Evolutionary conservation across 805 yeast species (phyloP).

Genomic region (Grigorovia jiainica): DNA sequence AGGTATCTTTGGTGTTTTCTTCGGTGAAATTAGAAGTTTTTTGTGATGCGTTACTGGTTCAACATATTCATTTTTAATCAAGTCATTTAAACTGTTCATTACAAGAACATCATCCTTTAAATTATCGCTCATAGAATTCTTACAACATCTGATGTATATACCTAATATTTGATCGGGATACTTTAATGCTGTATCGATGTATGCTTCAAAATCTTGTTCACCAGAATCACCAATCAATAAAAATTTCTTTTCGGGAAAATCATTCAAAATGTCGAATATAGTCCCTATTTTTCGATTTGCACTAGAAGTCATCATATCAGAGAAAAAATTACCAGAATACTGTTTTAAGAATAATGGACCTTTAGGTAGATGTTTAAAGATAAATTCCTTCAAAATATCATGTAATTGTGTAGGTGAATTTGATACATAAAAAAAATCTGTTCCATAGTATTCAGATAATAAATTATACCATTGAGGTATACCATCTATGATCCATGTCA

Average conservation of each 20-base stretch:
- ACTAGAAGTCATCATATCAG: slow-evolving; percentile 80
- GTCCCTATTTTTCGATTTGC: slow-evolving; percentile 68
- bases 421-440: slow-evolving; percentile 85
- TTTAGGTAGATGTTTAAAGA: slow-evolving; percentile 44
- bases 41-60: slow-evolving; percentile 2
- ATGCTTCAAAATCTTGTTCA: slow-evolving; percentile 90
- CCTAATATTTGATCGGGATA: slow-evolving; percentile 60
- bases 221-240: slow-evolving; percentile 92
- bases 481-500: slow-evolving; percentile 64
- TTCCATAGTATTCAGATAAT: slow-evolving; percentile 34
- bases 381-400: slow-evolving; percentile 33
- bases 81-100: slow-evolving; percentile 24
- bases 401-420: slow-evolving; percentile 91
- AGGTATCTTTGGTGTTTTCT: slow-evolving; percentile 20
- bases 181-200: slow-evolving; percentile 52
- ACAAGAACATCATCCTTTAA: slow-evolving; percentile 28
- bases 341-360: slow-evolving; percentile 86
- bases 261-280: slow-evolving; percentile 51
- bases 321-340: slow-evolving; percentile 70
- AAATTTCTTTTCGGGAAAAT: slow-evolving; percentile 71
- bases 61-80: slow-evolving; percentile 10
- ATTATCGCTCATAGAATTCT: slow-evolving; percentile 52
- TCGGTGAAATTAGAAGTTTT: not conserved
- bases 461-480: slow-evolving; percentile 62
- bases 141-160: slow-evolving; percentile 73